Evolutionary conservation across 495 filamentous ascomycete genomes (phyloP).

Genomic region (Chlorociboria aeruginascens): DNA sequence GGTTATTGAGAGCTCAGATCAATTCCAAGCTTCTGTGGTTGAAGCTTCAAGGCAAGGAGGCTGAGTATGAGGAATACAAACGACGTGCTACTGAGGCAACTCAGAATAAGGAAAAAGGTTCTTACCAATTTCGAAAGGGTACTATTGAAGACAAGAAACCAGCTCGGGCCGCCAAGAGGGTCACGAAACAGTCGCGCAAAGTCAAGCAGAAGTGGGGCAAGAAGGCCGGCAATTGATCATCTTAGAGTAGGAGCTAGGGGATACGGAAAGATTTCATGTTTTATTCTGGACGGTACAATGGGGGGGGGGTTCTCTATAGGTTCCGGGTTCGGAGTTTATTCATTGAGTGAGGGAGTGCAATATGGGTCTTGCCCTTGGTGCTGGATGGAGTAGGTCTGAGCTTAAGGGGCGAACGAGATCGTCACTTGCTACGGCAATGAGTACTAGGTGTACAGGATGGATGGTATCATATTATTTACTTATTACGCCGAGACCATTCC

Average conservation of each 20-base stretch:
- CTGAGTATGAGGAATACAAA: slow-evolving; percentile 14
- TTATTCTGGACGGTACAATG: slow-evolving; percentile 1
- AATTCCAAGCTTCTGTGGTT: slow-evolving; percentile 18
- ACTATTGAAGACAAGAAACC: slow-evolving; percentile 6
- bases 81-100: slow-evolving; percentile 9
- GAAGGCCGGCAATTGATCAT: slow-evolving; percentile 2
- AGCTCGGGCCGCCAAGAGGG: slow-evolving; percentile 5
- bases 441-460: slow-evolving; percentile 1
- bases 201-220: slow-evolving; percentile 2
- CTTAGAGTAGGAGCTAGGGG: slow-evolving; percentile 4
- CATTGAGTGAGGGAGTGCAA: slow-evolving; percentile 1
- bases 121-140: not conserved
- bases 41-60: slow-evolving; percentile 17
- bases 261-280: slow-evolving; percentile 5
- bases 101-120: not conserved
- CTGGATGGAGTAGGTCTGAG: not conserved
- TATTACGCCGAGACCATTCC: slow-evolving; percentile 6
- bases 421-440: slow-evolving; percentile 1
- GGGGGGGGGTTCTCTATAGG: slow-evolving; percentile 3
- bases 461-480: slow-evolving; percentile 10
- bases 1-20: slow-evolving; percentile 16
- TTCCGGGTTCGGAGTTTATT: slow-evolving; percentile 12
- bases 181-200: slow-evolving; percentile 6
- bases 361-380: slow-evolving; percentile 1
- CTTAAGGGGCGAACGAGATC: not conserved